These are phyloP conservation scores for Lasiodiplodia theobromae DNA, from an alignment of 2,329 filamentous ascomycete genomes.

Conservation along the genomic window DNA sequence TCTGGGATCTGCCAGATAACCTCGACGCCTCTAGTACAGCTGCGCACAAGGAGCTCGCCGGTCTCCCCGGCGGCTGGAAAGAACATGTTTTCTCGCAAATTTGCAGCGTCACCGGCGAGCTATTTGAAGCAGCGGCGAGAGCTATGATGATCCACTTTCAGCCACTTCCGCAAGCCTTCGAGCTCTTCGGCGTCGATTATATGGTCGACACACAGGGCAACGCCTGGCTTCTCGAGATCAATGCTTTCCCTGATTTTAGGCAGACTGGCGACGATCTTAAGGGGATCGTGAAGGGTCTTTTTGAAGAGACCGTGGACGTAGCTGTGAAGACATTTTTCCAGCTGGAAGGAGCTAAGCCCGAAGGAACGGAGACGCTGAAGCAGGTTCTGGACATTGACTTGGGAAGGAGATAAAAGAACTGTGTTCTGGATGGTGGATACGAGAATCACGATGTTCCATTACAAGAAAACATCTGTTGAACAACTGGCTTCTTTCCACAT, in stretches of 20 bases:
- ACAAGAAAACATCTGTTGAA: not conserved
- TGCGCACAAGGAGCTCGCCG: conserved; percentile 23
- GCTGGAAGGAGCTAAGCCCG: conserved; percentile 32
- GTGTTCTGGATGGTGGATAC: not conserved
- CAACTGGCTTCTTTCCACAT: not conserved
- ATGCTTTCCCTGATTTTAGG: conserved; percentile 94
- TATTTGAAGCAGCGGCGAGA: conserved; percentile 85
- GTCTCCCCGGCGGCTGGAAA: conserved; percentile 55
- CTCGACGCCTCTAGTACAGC: conserved; percentile 1
- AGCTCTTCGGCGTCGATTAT: conserved; percentile 92
- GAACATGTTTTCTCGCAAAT: conserved; percentile 76
- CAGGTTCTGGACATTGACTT: conserved; percentile 56
- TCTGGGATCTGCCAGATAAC: conserved; percentile 72
- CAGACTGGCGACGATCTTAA: conserved; percentile 83
- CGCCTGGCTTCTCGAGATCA: conserved; percentile 86
- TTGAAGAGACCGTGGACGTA: conserved; percentile 73
- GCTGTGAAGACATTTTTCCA: conserved; percentile 75
- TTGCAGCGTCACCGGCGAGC: conserved; percentile 72
- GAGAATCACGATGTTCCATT: not conserved
- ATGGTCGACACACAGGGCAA: conserved; percentile 71
- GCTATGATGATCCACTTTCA: conserved; percentile 93
- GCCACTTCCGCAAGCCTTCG: conserved; percentile 84
- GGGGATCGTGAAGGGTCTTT: conserved; percentile 76
- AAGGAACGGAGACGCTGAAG: conserved; percentile 43
- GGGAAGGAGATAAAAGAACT: conserved; percentile 36